Evolutionary conservation across 208 protist genomes (phyloP).

Genomic region (Acanthamoeba sp.): DNA sequence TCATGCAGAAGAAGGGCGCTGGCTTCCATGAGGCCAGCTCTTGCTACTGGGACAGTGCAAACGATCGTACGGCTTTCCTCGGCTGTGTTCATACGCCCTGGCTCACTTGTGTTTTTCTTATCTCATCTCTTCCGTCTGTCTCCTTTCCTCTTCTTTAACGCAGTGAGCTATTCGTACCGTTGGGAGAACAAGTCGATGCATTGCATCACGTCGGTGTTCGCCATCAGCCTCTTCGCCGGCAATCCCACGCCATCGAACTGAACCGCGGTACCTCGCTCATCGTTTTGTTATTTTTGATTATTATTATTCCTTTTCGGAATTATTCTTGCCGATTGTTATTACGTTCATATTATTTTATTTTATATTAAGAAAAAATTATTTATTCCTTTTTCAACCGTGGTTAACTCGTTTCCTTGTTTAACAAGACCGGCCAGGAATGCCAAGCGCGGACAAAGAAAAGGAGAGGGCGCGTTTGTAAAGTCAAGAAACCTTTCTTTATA

Average conservation of each 20-base stretch:
- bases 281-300: neutral
- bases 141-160: neutral
- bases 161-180: constrained; percentile 81
- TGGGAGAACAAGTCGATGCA: constrained; percentile 90
- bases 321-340: no score
- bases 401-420: neutral
- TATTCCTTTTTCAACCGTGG: neutral
- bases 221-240: constrained; percentile 24
- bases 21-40: constrained; percentile 90
- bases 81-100: neutral
- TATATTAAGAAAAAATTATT: neutral
- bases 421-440: neutral
- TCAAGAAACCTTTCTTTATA: neutral
- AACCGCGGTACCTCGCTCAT: neutral
- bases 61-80: constrained; percentile 79
- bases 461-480: neutral
- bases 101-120: neutral
- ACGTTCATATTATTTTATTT: neutral
- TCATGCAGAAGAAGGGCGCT: constrained; percentile 93
- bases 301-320: no score
- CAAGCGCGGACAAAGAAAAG: neutral
- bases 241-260: neutral
- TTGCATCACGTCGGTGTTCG: constrained; percentile 86
- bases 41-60: constrained; percentile 90
- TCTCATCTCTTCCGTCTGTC: neutral